Evolutionary conservation across 306 rosid genomes (phyloP).

Genomic region (Pyrus betulifolia): DNA sequence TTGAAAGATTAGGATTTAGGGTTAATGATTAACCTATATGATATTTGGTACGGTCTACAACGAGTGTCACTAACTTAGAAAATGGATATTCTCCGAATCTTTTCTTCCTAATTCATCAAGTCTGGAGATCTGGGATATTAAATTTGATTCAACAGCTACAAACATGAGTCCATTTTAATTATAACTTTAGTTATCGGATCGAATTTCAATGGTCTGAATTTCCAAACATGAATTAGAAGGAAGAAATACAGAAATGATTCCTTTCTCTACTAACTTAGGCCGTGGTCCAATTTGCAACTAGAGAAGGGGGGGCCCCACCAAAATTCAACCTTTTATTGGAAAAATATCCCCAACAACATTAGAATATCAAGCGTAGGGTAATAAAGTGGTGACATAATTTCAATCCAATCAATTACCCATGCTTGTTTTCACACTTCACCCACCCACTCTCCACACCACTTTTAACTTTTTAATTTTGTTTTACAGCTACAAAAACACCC

Average conservation of each 20-base stretch:
- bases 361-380: neutral
- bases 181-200: rapidly evolving
- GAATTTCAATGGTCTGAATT: rapidly evolving
- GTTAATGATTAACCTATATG: too few species aligned
- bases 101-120: rapidly evolving
- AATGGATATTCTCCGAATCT: rapidly evolving
- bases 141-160: too few species aligned
- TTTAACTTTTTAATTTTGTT: too few species aligned
- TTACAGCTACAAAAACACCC: too few species aligned
- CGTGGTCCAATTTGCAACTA: neutral
- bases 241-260: rapidly evolving
- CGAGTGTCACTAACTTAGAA: too few species aligned
- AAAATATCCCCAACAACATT: neutral
- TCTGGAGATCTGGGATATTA: too few species aligned
- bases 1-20: too few species aligned
- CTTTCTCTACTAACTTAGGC: neutral
- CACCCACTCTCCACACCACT: too few species aligned
- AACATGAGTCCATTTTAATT: rapidly evolving
- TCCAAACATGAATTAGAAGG: rapidly evolving
- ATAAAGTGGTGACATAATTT: neutral
- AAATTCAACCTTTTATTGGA: neutral
- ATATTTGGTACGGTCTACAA: too few species aligned
- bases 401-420: too few species aligned
- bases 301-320: neutral
- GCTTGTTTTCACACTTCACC: too few species aligned